These are phyloP conservation scores for Bretziella fagacearum DNA, from an alignment of 2,329 filamentous ascomycete species.

Conservation along the genomic window DNA sequence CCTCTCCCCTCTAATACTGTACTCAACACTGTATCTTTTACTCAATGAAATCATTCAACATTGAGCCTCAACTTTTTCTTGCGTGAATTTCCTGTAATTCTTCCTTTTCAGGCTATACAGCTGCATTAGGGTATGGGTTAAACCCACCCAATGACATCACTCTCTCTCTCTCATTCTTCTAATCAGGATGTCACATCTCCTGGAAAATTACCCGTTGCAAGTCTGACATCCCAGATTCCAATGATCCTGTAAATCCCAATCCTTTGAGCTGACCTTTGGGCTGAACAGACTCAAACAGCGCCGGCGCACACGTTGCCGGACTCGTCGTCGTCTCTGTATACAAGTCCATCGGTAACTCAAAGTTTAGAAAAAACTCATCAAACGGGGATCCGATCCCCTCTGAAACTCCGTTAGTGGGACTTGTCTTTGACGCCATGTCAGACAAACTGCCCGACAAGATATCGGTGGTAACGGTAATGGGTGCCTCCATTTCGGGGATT, in stretches of 20 bases:
- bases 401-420: not conserved
- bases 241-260: not conserved
- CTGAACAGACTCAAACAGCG: not conserved
- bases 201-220: not conserved
- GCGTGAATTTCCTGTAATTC: too few species aligned
- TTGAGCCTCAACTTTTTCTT: too few species aligned
- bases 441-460: too few species aligned
- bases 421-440: conserved; percentile 1
- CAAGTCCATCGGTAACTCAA: not conserved
- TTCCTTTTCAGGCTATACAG: too few species aligned
- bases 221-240: not conserved
- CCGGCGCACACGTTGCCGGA: not conserved
- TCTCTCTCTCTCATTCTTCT: not conserved
- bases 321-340: not conserved
- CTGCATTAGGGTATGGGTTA: not conserved
- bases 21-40: too few species aligned
- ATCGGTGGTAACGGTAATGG: too few species aligned
- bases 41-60: not conserved
- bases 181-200: not conserved
- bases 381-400: not conserved
- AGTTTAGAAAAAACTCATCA: conserved; percentile 5
- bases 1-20: too few species aligned
- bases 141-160: not conserved
- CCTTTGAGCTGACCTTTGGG: not conserved
- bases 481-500: conserved; percentile 1